Percentiles rank a stretch among this genome's conserved stretches.
phyloP scores from a whole-genome alignment of 192 early-diverging fungal species.

The Spinellus fusiger region DNA sequence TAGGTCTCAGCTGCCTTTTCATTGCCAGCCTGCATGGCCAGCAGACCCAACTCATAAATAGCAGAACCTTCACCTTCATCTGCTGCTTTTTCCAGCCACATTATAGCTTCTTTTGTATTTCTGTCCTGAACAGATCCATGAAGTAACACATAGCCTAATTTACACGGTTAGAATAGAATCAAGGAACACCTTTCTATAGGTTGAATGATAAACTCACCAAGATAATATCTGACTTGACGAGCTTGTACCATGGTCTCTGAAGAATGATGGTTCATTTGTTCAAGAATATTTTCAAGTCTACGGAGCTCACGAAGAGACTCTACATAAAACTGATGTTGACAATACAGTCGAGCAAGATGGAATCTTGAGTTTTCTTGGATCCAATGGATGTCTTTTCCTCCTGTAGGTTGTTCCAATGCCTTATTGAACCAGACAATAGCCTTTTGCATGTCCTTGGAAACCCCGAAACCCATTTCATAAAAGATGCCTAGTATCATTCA shows the following conservation, averaged over 20 bases:
- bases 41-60: conserved; percentile 9
- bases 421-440: conserved; percentile 11
- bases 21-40: background rate
- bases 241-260: conserved; percentile 13
- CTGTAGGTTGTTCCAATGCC: conserved; percentile 1
- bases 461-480: conserved; percentile 14
- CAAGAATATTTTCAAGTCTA: conserved; percentile 7
- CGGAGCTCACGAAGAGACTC: conserved; percentile 6
- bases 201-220: conserved; percentile 18
- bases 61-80: conserved; percentile 28
- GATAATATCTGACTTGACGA: conserved; percentile 10
- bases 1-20: background rate
- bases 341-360: conserved; percentile 2
- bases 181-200: no score
- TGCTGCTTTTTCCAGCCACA: conserved; percentile 7
- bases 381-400: background rate
- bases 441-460: background rate
- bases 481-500: conserved; percentile 7
- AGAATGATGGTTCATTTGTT: conserved; percentile 12
- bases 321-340: background rate
- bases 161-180: no score
- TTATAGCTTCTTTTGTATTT: background rate
- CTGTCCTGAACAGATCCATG: background rate
- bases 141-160: background rate
- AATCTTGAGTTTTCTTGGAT: conserved; percentile 10